phyloP scores from a whole-genome alignment of 352 stramenopile species.

The Phytophthora cajani region DNA sequence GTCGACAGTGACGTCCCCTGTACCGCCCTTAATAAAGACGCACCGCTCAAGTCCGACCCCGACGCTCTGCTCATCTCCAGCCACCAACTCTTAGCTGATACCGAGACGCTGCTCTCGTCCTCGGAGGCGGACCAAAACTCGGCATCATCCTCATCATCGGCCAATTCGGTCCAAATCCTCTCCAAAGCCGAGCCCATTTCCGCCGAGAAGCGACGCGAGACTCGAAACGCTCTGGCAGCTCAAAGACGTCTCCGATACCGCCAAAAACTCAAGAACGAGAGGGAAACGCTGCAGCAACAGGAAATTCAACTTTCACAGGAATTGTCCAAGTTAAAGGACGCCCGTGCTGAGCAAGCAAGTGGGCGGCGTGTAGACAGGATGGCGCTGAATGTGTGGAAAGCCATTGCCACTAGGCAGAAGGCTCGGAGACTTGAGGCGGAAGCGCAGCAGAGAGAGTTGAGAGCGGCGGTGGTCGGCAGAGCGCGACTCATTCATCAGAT shows the following conservation, averaged over 20 bases:
- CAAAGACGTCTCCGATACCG: conserved; percentile 21
- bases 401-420: conserved; percentile 19
- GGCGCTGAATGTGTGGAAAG: conserved; percentile 9
- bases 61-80: conserved; percentile 6
- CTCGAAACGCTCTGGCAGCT: conserved; percentile 14
- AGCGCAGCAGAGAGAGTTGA: conserved; percentile 13
- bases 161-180: background rate
- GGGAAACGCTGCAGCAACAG: conserved; percentile 11
- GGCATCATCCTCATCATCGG: background rate
- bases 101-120: conserved; percentile 18
- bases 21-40: background rate
- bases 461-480: conserved; percentile 13
- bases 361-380: background rate
- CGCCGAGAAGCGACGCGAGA: background rate
- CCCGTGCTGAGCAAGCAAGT: background rate
- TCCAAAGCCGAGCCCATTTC: background rate
- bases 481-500: conserved; percentile 23
- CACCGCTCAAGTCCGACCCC: background rate
- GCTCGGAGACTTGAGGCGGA: conserved; percentile 17
- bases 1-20: background rate
- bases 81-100: conserved; percentile 19
- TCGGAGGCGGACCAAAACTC: background rate
- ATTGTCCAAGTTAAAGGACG: background rate
- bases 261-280: conserved; percentile 26
- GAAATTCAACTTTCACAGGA: conserved; percentile 6